Percentiles rank a stretch among this genome's conserved stretches.
phyloP scores from a whole-genome alignment of 306 rosid genomes.

The Delonix regia region DNA sequence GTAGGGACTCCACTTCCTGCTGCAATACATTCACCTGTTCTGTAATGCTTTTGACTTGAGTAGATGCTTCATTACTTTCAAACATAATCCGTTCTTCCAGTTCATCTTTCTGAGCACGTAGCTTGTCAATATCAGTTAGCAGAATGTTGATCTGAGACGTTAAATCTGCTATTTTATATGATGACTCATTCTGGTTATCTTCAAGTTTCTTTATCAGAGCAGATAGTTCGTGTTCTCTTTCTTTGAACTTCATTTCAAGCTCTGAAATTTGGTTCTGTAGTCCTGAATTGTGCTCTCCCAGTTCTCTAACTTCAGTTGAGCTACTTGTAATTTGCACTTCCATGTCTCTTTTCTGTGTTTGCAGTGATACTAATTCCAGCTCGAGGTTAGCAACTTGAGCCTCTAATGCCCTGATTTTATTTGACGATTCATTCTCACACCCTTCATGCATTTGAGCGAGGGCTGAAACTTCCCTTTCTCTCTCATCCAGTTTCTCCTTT shows the following conservation, averaged over 20 bases:
- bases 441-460: slow-evolving; percentile 62
- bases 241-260: slow-evolving; percentile 53
- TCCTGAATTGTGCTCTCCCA: slow-evolving; percentile 50
- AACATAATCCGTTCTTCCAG: slow-evolving; percentile 57
- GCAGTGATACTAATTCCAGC: slow-evolving; percentile 56
- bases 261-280: slow-evolving; percentile 54
- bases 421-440: slow-evolving; percentile 48
- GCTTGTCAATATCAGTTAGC: slow-evolving; percentile 45
- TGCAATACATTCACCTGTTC: slow-evolving; percentile 61
- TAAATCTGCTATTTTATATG: slow-evolving; percentile 60
- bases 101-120: slow-evolving; percentile 55
- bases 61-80: slow-evolving; percentile 61
- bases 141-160: slow-evolving; percentile 59
- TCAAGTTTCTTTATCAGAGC: slow-evolving; percentile 56
- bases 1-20: slow-evolving; percentile 63
- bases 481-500: slow-evolving; percentile 56
- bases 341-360: slow-evolving; percentile 48
- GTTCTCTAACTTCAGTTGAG: slow-evolving; percentile 52
- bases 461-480: slow-evolving; percentile 55
- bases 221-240: slow-evolving; percentile 61
- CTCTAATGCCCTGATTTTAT: slow-evolving; percentile 52
- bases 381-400: slow-evolving; percentile 46
- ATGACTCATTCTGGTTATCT: slow-evolving; percentile 53
- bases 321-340: slow-evolving; percentile 53
- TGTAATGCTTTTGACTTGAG: slow-evolving; percentile 51